phyloP scores from a whole-genome alignment of 2,329 filamentous ascomycete species.

The Cyphellophora europaea region DNA sequence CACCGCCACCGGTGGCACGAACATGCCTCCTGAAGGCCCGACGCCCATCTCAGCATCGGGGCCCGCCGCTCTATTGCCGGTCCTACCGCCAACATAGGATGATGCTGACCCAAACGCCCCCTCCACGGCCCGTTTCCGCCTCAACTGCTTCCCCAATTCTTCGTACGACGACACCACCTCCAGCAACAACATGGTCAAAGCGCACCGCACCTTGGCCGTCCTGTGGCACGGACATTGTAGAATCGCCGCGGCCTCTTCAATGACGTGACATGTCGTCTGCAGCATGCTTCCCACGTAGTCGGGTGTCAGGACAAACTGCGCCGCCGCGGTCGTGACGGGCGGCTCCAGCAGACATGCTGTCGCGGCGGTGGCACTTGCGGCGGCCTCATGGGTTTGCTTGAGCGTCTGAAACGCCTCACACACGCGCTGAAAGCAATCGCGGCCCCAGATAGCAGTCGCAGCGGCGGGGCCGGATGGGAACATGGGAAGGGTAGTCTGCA shows the following conservation, averaged over 20 bases:
- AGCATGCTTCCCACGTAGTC: constrained; percentile 1
- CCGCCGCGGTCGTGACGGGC: not conserved
- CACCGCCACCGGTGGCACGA: too few species aligned
- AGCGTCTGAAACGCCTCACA: not conserved
- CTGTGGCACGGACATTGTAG: not conserved
- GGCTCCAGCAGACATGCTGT: not conserved
- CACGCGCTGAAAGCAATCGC: not conserved
- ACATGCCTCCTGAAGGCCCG: too few species aligned
- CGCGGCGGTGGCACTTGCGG: not conserved
- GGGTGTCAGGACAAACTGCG: not conserved
- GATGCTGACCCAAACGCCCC: too few species aligned
- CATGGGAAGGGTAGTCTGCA: too few species aligned
- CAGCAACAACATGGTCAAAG: not conserved
- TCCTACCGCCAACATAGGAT: too few species aligned
- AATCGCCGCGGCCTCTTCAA: not conserved
- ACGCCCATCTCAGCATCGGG: too few species aligned
- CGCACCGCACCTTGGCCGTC: not conserved
- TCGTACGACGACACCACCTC: constrained; percentile 1
- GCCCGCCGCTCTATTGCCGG: too few species aligned
- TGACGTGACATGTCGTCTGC: not conserved
- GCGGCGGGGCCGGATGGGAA: too few species aligned
- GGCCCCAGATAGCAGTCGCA: not conserved
- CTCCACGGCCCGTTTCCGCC: too few species aligned
- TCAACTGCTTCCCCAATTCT: too few species aligned
- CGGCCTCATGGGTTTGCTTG: not conserved